phyloP scores from a whole-genome alignment of 2,329 filamentous ascomycete species.

The Venturiaceae sp. region DNA sequence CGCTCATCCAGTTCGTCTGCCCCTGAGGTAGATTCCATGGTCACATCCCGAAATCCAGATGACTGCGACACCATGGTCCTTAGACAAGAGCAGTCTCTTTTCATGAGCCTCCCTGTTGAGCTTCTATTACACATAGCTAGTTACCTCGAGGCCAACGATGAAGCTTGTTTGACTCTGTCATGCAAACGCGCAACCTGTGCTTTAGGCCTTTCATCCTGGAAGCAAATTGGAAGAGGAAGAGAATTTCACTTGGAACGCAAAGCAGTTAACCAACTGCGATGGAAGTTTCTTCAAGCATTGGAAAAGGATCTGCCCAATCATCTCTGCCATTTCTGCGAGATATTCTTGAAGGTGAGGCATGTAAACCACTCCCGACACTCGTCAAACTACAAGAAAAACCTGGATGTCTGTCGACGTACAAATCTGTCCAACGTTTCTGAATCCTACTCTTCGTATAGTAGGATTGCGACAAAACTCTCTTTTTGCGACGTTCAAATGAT shows the following conservation, averaged over 20 bases:
- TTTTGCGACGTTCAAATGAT: background rate
- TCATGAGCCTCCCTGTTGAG: background rate
- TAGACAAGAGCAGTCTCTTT: background rate
- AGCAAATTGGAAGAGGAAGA: background rate
- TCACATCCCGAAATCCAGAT: background rate
- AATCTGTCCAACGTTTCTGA: background rate
- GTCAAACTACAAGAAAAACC: background rate
- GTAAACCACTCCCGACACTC: background rate
- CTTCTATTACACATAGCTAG: background rate
- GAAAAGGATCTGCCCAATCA: background rate
- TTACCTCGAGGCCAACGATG: background rate
- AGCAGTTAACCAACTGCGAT: no score
- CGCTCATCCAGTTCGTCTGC: background rate
- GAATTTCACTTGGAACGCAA: background rate
- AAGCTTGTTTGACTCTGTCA: background rate
- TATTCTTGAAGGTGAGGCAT: background rate
- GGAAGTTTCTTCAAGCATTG: background rate
- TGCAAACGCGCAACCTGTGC: constrained; percentile 1
- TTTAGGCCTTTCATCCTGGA: background rate
- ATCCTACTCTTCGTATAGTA: background rate
- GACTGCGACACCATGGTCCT: background rate
- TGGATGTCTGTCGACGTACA: background rate
- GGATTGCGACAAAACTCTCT: background rate
- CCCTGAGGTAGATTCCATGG: background rate
- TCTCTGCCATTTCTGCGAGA: background rate